Evolutionary conservation across 2,329 filamentous ascomycete species (phyloP).

Genomic region (Trichoderma simmonsii): DNA sequence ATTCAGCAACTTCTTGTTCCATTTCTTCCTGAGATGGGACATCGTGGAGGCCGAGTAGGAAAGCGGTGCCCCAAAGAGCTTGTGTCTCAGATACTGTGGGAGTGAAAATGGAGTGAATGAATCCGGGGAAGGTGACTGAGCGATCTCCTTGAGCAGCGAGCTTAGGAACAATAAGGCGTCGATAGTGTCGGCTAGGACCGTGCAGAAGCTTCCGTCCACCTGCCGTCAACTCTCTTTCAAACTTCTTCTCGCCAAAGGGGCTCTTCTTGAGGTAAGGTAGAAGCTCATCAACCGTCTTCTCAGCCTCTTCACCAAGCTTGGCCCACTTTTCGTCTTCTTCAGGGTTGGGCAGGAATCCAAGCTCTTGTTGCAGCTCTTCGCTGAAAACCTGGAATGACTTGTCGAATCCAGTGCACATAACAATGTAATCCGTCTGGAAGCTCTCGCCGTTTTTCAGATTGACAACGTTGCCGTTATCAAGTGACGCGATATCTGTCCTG

Average conservation of each 20-base stretch:
- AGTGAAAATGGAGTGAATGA: not conserved
- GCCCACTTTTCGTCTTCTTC: not conserved
- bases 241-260: not conserved
- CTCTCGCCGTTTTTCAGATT: not conserved
- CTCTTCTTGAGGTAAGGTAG: not conserved
- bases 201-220: not conserved
- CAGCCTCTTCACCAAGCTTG: not conserved
- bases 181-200: not conserved
- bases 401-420: slow-evolving; percentile 27
- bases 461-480: not conserved
- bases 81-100: not conserved
- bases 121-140: not conserved
- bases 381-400: slow-evolving; percentile 24
- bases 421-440: slow-evolving; percentile 22
- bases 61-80: slow-evolving; percentile 21
- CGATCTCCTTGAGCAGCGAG: not conserved
- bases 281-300: not conserved
- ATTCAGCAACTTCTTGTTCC: slow-evolving; percentile 31
- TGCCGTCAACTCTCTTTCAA: not conserved
- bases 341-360: slow-evolving; percentile 18
- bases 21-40: slow-evolving; percentile 27
- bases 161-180: not conserved
- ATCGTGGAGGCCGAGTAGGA: slow-evolving; percentile 27
- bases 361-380: slow-evolving; percentile 21
- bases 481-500: not conserved